Base-by-base conservation (phyloP, 192 early-diverging fungal genomes). In the Backusella circina region DNA sequence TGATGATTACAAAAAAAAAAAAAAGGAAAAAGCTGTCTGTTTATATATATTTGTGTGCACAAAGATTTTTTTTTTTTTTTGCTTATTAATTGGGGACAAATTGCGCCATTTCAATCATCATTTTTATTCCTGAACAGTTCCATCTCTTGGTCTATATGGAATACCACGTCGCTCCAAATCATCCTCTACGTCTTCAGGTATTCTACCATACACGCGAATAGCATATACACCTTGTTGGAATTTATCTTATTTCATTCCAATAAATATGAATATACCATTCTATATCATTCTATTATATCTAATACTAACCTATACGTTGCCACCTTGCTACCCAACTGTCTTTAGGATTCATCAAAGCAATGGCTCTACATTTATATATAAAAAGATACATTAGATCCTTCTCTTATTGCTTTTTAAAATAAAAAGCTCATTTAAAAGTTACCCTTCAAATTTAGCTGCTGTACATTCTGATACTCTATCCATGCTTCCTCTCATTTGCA, bases 261-360 rank as follows among this genome's bases (percentile, higher is more conserved):
- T 41, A 13, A 41, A 41, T 41, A 41, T 13, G 1, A 10, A 41
- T 3, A 41, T 41, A 41, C 69, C 36, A 31, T 0, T 21, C 8
- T 21, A 8, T 70, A n/a, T 39, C 28, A 15, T 44, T 41, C 28
- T 21, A n/a, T n/a, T n/a, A n/a, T n/a, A n/a, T n/a, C n/a, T n/a
- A n/a, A n/a, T n/a, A n/a, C n/a, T n/a, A n/a, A 90, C 89, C 85
- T 64, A 91, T 84, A 57, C 85, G 88, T 44, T 92, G 86, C 84
- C 88, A 94, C 77, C 89, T 90, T 57, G 88, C 90, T 13, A 94
- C 91, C 94, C 94, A 95, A 70, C 88, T 90, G 65, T 89, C 84
- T 67, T 82, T 87, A 16, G 94, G 94, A 76, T 90, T 85, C 85
- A 94, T 91, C 73, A 91, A 80, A 1, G 93, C 90, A 73, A 92